Evolutionary conservation across 1,284 basidiomycete genomes (phyloP).

Genomic region (Leccinum pachyderme): DNA sequence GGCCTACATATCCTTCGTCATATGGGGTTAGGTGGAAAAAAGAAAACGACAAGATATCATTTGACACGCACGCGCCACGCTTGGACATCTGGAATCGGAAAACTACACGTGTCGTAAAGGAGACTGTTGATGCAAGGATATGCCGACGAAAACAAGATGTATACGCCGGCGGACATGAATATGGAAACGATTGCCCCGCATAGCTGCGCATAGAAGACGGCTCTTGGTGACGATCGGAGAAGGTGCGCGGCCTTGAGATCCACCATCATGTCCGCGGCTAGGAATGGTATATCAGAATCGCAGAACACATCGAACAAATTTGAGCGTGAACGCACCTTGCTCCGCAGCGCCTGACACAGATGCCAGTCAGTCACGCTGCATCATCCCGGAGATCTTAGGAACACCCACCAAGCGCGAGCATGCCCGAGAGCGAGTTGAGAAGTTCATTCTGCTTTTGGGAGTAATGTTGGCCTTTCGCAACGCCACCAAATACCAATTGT

Average conservation of each 20-base stretch:
- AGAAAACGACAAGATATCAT: background rate
- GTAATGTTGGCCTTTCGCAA: background rate
- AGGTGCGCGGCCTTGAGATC: conserved; percentile 72
- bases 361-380: background rate
- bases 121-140: conserved; percentile 59
- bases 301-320: background rate
- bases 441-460: background rate
- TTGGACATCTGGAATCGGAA: conserved; percentile 22
- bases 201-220: conserved; percentile 66
- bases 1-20: background rate
- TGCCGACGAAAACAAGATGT: conserved; percentile 51
- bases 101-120: conserved; percentile 20
- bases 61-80: conserved; percentile 30
- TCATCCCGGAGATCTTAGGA: background rate
- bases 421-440: conserved; percentile 1
- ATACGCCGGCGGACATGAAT: conserved; percentile 8
- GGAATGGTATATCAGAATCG: background rate
- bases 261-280: conserved; percentile 63
- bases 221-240: conserved; percentile 63
- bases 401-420: background rate
- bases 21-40: background rate
- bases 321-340: background rate
- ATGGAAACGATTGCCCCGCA: conserved; percentile 5
- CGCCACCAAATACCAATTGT: background rate
- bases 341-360: background rate